phyloP scores from a whole-genome alignment of 1,139 yeast species.

The Nakaseomyces sp. region DNA sequence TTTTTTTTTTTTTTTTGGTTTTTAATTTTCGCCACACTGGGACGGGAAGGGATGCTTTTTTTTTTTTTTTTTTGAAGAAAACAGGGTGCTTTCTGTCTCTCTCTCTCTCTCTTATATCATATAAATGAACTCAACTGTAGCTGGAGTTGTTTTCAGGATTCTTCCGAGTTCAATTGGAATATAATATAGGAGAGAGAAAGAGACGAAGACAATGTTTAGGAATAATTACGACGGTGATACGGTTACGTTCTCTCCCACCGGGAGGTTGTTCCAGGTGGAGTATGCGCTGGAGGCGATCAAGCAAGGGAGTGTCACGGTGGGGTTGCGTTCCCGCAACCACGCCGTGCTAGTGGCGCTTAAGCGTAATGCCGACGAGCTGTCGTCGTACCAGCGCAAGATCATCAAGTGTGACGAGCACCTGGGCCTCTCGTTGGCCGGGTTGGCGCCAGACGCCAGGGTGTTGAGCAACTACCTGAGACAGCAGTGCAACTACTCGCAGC shows the following conservation, averaged over 20 bases:
- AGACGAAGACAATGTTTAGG: constrained; percentile 54
- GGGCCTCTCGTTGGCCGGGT: constrained; percentile 93
- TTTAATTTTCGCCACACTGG: too few relatives aligned
- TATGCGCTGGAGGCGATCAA: constrained; percentile 96
- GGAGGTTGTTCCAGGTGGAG: constrained; percentile 89
- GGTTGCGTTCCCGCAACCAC: constrained; percentile 73
- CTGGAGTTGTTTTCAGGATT: too few relatives aligned
- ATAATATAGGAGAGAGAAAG: not conserved
- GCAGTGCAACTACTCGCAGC: constrained; percentile 80
- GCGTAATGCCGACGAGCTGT: constrained; percentile 93
- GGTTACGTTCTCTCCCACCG: constrained; percentile 95
- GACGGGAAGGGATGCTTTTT: too few relatives aligned
- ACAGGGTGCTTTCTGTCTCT: too few relatives aligned
- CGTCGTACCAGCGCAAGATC: constrained; percentile 91
- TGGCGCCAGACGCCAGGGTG: constrained; percentile 97
- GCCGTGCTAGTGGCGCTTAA: constrained; percentile 90
- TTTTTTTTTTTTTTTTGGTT: too few relatives aligned
- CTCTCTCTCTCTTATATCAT: too few relatives aligned
- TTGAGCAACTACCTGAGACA: constrained; percentile 81
- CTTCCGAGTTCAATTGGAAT: too few relatives aligned
- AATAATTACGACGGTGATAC: constrained; percentile 98
- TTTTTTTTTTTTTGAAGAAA: too few relatives aligned
- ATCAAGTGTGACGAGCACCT: constrained; percentile 86
- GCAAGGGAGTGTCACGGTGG: constrained; percentile 97
- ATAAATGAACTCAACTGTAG: too few relatives aligned